Evolutionary conservation across 129 eudicot species (phyloP).

Genomic region (Pittosporum tobira): DNA sequence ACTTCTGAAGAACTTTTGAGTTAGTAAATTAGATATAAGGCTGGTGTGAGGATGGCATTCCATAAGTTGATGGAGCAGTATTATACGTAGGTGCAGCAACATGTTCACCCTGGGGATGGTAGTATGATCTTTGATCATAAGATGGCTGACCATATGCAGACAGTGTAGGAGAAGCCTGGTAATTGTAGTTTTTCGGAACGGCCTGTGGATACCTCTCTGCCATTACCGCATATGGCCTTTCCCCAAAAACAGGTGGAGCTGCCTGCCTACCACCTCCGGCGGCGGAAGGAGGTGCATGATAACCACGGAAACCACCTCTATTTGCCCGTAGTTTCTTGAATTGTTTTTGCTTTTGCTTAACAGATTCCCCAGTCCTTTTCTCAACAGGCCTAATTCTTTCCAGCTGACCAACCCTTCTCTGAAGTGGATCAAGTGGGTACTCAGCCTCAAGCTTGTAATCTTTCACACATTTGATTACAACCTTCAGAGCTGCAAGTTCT

Average conservation of each 20-base stretch:
- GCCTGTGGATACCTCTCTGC: conserved; percentile 18
- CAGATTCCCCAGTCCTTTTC: conserved; percentile 28
- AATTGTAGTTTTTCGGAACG: conserved; percentile 23
- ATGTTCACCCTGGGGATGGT: conserved; percentile 30
- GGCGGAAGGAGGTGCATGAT: conserved; percentile 20
- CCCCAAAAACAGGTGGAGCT: conserved; percentile 21
- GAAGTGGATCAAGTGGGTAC: conserved; percentile 54
- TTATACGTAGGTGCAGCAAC: conserved; percentile 11
- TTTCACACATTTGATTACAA: conserved; percentile 36
- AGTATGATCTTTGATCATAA: conserved; percentile 29
- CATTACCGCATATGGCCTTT: conserved; percentile 20
- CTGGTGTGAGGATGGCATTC: conserved; percentile 19
- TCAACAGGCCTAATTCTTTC: conserved; percentile 27
- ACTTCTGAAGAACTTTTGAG: neutral
- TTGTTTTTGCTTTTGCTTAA: conserved; percentile 19
- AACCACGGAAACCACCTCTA: conserved; percentile 25
- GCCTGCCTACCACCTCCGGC: conserved; percentile 25
- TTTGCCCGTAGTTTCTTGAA: conserved; percentile 29
- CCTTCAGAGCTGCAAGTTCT: conserved; percentile 42
- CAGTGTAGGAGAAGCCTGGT: conserved; percentile 29
- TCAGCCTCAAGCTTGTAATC: conserved; percentile 42
- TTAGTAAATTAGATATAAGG: conserved; percentile 19
- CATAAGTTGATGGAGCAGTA: conserved; percentile 24
- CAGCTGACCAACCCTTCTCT: conserved; percentile 40
- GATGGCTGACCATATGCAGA: conserved; percentile 25